Base-by-base conservation (phyloP, 805 yeast species). In the Ogataea trehalophila region DNA sequence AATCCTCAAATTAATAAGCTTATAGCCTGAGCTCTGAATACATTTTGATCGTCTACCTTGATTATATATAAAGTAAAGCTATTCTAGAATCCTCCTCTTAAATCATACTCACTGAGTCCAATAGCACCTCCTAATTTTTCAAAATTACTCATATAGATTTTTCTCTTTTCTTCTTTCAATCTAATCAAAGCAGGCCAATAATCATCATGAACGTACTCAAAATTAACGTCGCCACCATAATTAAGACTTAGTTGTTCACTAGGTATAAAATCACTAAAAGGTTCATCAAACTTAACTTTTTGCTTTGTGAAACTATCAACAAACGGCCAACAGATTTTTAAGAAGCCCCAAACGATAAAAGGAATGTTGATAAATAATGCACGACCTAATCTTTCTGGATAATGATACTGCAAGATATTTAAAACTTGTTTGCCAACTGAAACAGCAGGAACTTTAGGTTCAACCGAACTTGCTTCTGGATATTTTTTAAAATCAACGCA, bases 301-400 rank as follows among this genome's bases (percentile, higher is more conserved):
- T 90, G 97, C 51, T 96, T 77, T 2, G 99, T 94, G 63, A 87
- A 73, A 17, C 97, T 97, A 66, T 94, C 99, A 56, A 94, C 95
- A 67, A 94, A 94, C 2, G 99, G 99, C 66, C 88, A 90, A 55
- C 94, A 90, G 52, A 94, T 72, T 70, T 90, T 94, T 57, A 94
- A 73, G 61, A 94, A 94, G 13, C 95, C 83, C 90, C 95, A 87
- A 7, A 92, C 97, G 44, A 90, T 70, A 78, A 92, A 83, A n/a
- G 98, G 98, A 56, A 94, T 89, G 67, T 94, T 92, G 50, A 95
- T 86, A 49, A 94, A 76, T 47, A 91, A 73, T 0, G 97, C 97
- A 61, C 86, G 80, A 23, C 99, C 99, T 50, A 94, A 75, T 58
- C 99, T 79, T 65, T 94, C 99, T 6, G 99, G 99, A 64, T 94